Conservation (phyloP, 495 filamentous ascomycete species). For the Talaromyces thailandensis region DNA sequence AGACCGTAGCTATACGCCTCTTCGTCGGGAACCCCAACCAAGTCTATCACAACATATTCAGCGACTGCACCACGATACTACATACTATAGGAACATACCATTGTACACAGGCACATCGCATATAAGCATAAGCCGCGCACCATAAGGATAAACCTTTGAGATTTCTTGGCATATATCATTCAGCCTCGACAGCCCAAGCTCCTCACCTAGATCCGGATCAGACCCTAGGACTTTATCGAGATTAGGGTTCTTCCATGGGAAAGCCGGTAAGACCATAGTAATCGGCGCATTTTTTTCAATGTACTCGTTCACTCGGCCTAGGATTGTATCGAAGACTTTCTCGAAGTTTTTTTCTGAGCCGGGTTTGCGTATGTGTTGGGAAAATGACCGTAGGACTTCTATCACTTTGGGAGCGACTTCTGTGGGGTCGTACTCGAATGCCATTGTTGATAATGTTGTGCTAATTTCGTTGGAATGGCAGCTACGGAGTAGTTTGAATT, state of each 20-base stretch:
- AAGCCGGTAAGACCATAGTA: constrained; percentile 34
- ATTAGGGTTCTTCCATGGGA: constrained; percentile 41
- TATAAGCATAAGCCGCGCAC: constrained; percentile 35
- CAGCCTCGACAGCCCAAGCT: constrained; percentile 33
- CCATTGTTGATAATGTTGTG: background rate
- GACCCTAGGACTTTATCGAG: constrained; percentile 32
- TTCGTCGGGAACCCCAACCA: constrained; percentile 32
- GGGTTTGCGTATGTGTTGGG: background rate
- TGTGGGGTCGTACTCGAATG: background rate
- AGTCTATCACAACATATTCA: constrained; percentile 17
- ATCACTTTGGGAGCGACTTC: background rate
- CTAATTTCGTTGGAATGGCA: background rate
- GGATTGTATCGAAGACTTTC: background rate
- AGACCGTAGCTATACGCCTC: constrained; percentile 34
- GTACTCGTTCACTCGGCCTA: background rate
- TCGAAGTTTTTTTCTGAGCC: background rate
- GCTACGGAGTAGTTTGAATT: background rate
- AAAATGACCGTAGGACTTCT: background rate
- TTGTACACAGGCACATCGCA: constrained; percentile 44
- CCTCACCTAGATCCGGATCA: constrained; percentile 38
- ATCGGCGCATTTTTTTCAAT: background rate
- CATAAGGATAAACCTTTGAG: constrained; percentile 32
- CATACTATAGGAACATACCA: constrained; percentile 15
- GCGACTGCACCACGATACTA: background rate
- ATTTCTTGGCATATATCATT: constrained; percentile 34